Conservation (phyloP, 2,329 filamentous ascomycete species). For the Sarocladium strictum region DNA sequence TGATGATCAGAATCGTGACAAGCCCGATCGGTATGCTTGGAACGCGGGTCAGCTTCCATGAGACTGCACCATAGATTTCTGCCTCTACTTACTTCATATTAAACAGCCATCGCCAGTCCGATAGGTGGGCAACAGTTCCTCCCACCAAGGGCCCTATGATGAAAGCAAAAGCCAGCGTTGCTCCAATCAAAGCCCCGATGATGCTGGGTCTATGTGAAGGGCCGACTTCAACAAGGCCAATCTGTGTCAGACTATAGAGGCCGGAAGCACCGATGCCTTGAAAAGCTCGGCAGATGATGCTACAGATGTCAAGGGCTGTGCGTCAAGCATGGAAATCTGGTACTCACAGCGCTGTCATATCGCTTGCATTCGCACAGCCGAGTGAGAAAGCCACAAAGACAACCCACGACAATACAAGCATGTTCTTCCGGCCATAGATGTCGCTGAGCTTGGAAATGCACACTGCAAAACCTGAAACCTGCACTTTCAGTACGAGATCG, state of each 20-base stretch:
- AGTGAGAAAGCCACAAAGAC: slow-evolving; percentile 51
- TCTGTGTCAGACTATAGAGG: slow-evolving; percentile 54
- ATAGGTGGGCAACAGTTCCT: slow-evolving; percentile 46
- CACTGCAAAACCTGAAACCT: slow-evolving; percentile 43
- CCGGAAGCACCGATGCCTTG: slow-evolving; percentile 58
- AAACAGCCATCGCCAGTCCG: slow-evolving; percentile 55
- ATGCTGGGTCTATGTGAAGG: slow-evolving; percentile 46
- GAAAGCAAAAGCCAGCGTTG: slow-evolving; percentile 51
- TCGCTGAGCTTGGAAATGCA: slow-evolving; percentile 54
- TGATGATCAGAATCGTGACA: slow-evolving; percentile 38
- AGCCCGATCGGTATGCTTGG: slow-evolving; percentile 43
- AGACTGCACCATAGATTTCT: slow-evolving; percentile 10
- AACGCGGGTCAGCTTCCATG: background rate
- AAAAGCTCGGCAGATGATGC: slow-evolving; percentile 52
- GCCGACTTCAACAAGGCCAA: slow-evolving; percentile 50
- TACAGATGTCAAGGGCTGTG: slow-evolving; percentile 20
- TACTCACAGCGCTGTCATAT: slow-evolving; percentile 46
- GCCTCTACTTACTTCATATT: slow-evolving; percentile 48
- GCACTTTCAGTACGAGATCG: slow-evolving; percentile 10
- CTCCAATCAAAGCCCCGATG: slow-evolving; percentile 48
- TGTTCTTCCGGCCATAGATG: slow-evolving; percentile 48
- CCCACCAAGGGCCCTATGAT: slow-evolving; percentile 54
- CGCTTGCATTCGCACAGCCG: slow-evolving; percentile 43
- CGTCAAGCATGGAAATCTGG: background rate
- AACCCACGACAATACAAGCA: slow-evolving; percentile 45